phyloP scores from a whole-genome alignment of 2,329 filamentous ascomycete genomes.

The Fusarium penzigii region DNA sequence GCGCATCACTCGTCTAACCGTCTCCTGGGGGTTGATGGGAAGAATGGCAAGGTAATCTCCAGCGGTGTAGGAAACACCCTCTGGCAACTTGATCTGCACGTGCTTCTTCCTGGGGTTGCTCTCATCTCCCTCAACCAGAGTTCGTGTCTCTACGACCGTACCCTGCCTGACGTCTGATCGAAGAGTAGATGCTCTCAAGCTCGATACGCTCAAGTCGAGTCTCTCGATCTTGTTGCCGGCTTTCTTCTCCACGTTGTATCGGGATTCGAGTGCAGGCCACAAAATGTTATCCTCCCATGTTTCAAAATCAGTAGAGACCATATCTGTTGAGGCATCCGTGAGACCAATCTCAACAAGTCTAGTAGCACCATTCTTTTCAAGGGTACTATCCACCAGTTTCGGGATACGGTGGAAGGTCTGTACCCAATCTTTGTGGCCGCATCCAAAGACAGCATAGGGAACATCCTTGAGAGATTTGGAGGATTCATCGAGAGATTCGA shows the following conservation, averaged over 20 bases:
- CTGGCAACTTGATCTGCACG: conserved; percentile 67
- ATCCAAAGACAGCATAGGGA: conserved; percentile 69
- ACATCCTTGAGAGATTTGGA: conserved; percentile 50
- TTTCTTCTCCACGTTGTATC: too few species aligned
- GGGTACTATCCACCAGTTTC: conserved; percentile 55
- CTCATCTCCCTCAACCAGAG: neutral
- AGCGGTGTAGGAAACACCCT: conserved; percentile 62
- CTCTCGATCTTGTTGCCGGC: neutral
- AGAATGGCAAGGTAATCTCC: conserved; percentile 76
- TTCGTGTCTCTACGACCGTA: neutral
- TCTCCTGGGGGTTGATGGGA: conserved; percentile 65
- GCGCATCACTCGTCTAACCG: conserved; percentile 63
- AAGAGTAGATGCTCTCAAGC: conserved; percentile 2
- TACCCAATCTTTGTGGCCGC: conserved; percentile 58
- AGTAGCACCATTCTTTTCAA: conserved; percentile 39
- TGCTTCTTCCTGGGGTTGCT: conserved; percentile 51
- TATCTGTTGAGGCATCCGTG: conserved; percentile 60
- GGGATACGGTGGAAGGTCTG: conserved; percentile 68
- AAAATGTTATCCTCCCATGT: conserved; percentile 60
- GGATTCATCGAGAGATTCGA: conserved; percentile 51
- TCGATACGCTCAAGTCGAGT: conserved; percentile 5
- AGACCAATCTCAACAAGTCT: conserved; percentile 47
- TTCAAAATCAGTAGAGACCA: conserved; percentile 68
- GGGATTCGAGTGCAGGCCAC: neutral
- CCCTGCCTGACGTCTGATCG: conserved; percentile 11